Conservation (phyloP, 2,329 filamentous ascomycete genomes). For the Hypoxylon rubiginosum region DNA sequence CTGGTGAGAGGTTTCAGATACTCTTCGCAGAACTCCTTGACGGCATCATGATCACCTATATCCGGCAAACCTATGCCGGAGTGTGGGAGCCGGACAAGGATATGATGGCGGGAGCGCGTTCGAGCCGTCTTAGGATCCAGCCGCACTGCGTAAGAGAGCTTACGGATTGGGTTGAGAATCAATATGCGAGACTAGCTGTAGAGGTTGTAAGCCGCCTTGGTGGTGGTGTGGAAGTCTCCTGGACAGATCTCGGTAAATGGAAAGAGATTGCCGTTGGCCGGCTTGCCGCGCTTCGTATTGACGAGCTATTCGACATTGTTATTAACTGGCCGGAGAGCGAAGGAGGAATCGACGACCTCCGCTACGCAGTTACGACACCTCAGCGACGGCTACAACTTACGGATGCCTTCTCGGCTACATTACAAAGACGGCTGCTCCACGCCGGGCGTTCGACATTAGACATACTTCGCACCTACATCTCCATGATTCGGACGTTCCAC, state of each 20-base stretch:
- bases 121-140: slow-evolving; percentile 54
- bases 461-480: slow-evolving; percentile 82
- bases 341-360: slow-evolving; percentile 80
- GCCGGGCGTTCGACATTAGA: slow-evolving; percentile 81
- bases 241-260: slow-evolving; percentile 74
- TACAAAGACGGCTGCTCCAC: slow-evolving; percentile 78
- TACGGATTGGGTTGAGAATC: slow-evolving; percentile 75
- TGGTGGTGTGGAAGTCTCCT: slow-evolving; percentile 59
- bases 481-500: slow-evolving; percentile 82
- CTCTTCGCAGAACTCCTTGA: slow-evolving; percentile 80
- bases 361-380: slow-evolving; percentile 76
- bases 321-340: slow-evolving; percentile 79
- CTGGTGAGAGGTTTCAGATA: slow-evolving; percentile 77
- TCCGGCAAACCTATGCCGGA: slow-evolving; percentile 72
- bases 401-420: slow-evolving; percentile 73
- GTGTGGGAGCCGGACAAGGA: slow-evolving; percentile 66
- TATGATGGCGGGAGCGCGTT: slow-evolving; percentile 39
- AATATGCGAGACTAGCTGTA: slow-evolving; percentile 74
- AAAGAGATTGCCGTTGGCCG: slow-evolving; percentile 77
- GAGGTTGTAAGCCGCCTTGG: slow-evolving; percentile 68
- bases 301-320: slow-evolving; percentile 84
- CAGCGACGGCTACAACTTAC: slow-evolving; percentile 78
- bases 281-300: slow-evolving; percentile 76
- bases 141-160: slow-evolving; percentile 71
- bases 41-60: slow-evolving; percentile 72